These are phyloP conservation scores for Wickerhamomyces sp. DNA, from an alignment of 1,139 yeast genomes.

Conservation along the genomic window DNA sequence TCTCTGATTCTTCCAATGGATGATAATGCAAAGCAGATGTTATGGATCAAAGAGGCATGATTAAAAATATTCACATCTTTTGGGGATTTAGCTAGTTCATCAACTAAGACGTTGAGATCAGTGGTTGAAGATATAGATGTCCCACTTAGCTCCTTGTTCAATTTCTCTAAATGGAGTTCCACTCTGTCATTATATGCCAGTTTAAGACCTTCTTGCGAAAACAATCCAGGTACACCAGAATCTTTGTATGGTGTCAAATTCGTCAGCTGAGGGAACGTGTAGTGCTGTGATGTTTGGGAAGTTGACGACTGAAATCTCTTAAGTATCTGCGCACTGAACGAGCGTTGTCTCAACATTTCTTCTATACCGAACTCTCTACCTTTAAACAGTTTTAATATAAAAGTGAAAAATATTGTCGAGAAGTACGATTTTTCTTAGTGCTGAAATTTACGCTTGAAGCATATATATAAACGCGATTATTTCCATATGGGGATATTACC, in stretches of 20 bases:
- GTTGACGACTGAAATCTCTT: conserved; percentile 7
- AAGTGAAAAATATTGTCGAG: no score
- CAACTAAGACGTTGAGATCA: conserved; percentile 23
- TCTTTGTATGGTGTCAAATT: conserved; percentile 21
- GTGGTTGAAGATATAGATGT: conserved; percentile 19
- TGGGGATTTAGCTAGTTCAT: conserved; percentile 26
- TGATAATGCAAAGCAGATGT: conserved; percentile 55
- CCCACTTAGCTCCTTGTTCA: conserved; percentile 32
- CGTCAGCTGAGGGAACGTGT: conserved; percentile 20
- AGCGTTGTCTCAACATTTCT: conserved; percentile 3
- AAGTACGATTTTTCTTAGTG: conserved; percentile 8
- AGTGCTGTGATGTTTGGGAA: conserved; percentile 6
- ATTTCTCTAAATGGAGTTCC: conserved; percentile 39
- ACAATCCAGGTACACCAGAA: conserved; percentile 49
- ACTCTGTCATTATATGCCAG: conserved; percentile 62
- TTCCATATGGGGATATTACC: neutral
- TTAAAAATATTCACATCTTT: conserved; percentile 39
- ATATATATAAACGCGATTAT: neutral
- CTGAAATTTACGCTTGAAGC: conserved; percentile 9
- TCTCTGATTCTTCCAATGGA: conserved; percentile 36
- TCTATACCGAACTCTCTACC: no score
- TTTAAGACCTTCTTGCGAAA: conserved; percentile 45
- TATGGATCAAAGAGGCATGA: conserved; percentile 56
- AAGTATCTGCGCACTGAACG: neutral
- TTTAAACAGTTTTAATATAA: no score